These are phyloP conservation scores for Aspergillus quadrilineatus DNA, from an alignment of 2,329 filamentous ascomycete species.

Conservation along the genomic window DNA sequence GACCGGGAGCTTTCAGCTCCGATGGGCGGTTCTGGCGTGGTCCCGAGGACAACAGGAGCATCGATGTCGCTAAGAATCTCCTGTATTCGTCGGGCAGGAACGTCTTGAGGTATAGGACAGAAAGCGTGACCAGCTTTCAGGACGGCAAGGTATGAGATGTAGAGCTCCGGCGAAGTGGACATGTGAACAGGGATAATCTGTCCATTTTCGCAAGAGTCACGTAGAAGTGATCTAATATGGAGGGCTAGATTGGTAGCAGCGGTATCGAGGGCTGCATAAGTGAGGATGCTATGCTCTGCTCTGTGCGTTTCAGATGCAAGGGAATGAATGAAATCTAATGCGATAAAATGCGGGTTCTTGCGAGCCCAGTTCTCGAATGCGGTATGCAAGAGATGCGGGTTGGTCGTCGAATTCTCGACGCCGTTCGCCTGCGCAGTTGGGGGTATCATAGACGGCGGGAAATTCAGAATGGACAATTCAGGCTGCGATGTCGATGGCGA, in stretches of 20 bases:
- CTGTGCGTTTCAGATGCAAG: constrained; percentile 16
- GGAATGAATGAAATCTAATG: constrained; percentile 30
- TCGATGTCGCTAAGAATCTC: constrained; percentile 32
- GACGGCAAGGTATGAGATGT: constrained; percentile 38
- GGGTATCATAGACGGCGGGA: constrained; percentile 26
- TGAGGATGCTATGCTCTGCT: constrained; percentile 26
- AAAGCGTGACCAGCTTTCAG: constrained; percentile 40
- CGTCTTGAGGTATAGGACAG: constrained; percentile 40
- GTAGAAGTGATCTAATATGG: constrained; percentile 19
- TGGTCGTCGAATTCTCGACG: neutral
- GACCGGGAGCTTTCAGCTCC: constrained; percentile 4
- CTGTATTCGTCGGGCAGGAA: constrained; percentile 27
- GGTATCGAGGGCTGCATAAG: constrained; percentile 25
- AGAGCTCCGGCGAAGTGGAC: constrained; percentile 38
- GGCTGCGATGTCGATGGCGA: constrained; percentile 9
- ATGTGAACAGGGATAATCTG: constrained; percentile 31
- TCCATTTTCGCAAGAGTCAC: constrained; percentile 2
- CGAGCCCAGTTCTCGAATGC: constrained; percentile 29
- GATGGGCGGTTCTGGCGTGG: constrained; percentile 15
- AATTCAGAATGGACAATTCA: constrained; percentile 27
- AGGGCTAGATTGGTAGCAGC: constrained; percentile 25
- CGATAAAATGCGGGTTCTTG: constrained; percentile 23
- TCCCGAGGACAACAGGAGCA: constrained; percentile 26
- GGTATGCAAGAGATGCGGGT: constrained; percentile 24
- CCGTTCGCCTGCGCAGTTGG: constrained; percentile 14